These are phyloP conservation scores for Articulospora tetracladia DNA, from an alignment of 495 filamentous ascomycete species.

Conservation along the genomic window DNA sequence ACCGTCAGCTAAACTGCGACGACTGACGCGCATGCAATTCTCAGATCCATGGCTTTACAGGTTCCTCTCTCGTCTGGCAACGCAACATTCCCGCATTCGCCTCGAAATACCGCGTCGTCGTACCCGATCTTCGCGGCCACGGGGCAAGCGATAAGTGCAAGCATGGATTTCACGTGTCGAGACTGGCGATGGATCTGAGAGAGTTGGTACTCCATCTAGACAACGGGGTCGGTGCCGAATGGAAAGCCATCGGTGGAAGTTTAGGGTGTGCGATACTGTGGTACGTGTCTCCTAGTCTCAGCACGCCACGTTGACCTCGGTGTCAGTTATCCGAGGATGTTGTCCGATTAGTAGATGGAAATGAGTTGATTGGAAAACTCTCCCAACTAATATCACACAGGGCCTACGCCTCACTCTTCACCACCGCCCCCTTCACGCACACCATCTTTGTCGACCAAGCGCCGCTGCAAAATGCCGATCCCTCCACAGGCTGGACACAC, in stretches of 20 bases:
- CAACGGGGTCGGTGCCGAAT: not conserved
- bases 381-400: no score
- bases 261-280: slow-evolving; percentile 43
- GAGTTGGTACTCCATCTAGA: slow-evolving; percentile 31
- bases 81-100: slow-evolving; percentile 31
- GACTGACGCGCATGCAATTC: slow-evolving; percentile 11
- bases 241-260: slow-evolving; percentile 38
- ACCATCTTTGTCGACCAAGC: slow-evolving; percentile 44
- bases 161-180: slow-evolving; percentile 40
- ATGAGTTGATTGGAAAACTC: no score
- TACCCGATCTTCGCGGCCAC: slow-evolving; percentile 42
- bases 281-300: no score
- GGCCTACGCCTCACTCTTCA: slow-evolving; percentile 39
- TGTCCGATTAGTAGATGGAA: no score
- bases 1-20: no score
- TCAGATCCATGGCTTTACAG: slow-evolving; percentile 43
- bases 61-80: slow-evolving; percentile 38
- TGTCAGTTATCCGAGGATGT: no score
- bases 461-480: slow-evolving; percentile 38
- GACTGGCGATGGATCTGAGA: slow-evolving; percentile 38
- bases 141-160: slow-evolving; percentile 31
- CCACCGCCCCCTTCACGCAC: slow-evolving; percentile 26
- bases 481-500: slow-evolving; percentile 24
- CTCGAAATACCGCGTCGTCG: slow-evolving; percentile 27
- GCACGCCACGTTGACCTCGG: no score